Conservation (phyloP, 306 rosid species). For the Chamaecrista fasciculata region DNA sequence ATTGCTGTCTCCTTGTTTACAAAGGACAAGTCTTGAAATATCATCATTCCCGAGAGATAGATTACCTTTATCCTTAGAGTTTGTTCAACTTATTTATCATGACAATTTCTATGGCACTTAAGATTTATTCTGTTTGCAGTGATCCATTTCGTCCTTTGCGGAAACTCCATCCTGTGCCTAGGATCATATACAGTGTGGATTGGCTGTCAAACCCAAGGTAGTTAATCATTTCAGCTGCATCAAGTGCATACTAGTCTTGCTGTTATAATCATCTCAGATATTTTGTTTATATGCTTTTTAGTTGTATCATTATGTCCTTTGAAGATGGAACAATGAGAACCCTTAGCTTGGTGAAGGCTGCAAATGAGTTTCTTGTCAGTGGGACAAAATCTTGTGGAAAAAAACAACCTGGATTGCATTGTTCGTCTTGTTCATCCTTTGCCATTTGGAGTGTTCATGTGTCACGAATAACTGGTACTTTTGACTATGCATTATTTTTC, state of each 20-base stretch:
- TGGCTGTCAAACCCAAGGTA: conserved; percentile 90
- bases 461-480: conserved; percentile 70
- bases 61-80: conserved; percentile 1
- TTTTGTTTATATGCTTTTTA: conserved; percentile 40
- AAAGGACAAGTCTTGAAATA: conserved; percentile 1
- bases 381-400: conserved; percentile 64
- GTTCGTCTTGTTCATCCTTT: conserved; percentile 49
- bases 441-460: conserved; percentile 89
- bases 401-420: conserved; percentile 69
- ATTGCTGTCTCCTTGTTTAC: conserved; percentile 14
- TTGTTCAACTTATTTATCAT: conserved; percentile 17
- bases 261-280: conserved; percentile 19
- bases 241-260: conserved; percentile 20
- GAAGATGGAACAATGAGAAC: conserved; percentile 90
- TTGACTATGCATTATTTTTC: conserved; percentile 10
- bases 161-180: conserved; percentile 60
- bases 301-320: conserved; percentile 78
- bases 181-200: conserved; percentile 77
- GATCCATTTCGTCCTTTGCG: conserved; percentile 91
- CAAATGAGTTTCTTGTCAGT: conserved; percentile 66
- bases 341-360: conserved; percentile 73
- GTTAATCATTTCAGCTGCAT: conserved; percentile 8
- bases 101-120: conserved; percentile 18
- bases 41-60: neutral
- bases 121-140: conserved; percentile 44